Percentiles rank a stretch among this genome's conserved stretches.
Evolutionary conservation across 768 basidiomycete species (phyloP).

Genomic region (Lentinula boryana): DNA sequence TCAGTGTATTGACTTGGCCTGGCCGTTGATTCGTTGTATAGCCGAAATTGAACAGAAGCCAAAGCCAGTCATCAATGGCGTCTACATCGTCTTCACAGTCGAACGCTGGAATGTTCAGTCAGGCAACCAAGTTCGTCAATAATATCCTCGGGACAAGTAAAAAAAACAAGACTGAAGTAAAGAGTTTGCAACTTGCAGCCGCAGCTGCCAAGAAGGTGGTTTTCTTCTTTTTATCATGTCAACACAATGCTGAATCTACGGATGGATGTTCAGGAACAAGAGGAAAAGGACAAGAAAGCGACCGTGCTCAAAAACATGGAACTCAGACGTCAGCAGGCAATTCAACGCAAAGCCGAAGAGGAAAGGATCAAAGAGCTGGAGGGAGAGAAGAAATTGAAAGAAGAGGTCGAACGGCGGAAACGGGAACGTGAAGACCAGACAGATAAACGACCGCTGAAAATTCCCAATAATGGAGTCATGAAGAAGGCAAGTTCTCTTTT

Average conservation of each 20-base stretch:
- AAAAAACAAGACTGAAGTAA: constrained; percentile 71
- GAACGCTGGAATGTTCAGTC: constrained; percentile 59
- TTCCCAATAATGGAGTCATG: constrained; percentile 16
- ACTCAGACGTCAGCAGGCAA: constrained; percentile 61
- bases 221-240: not conserved
- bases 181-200: constrained; percentile 78
- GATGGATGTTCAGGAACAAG: constrained; percentile 65
- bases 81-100: constrained; percentile 44
- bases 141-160: constrained; percentile 64
- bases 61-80: constrained; percentile 51
- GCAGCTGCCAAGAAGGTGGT: constrained; percentile 82
- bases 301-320: constrained; percentile 78
- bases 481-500: constrained; percentile 46
- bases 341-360: constrained; percentile 74
- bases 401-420: constrained; percentile 73
- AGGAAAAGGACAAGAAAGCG: constrained; percentile 76
- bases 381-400: constrained; percentile 66
- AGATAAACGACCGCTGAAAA: constrained; percentile 59
- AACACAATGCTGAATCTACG: not conserved
- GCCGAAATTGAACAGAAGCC: constrained; percentile 29
- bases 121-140: constrained; percentile 64
- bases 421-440: constrained; percentile 76
- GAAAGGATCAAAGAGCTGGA: constrained; percentile 59
- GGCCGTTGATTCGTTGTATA: constrained; percentile 9
- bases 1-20: not conserved